Base-by-base conservation (phyloP, 2,329 filamentous ascomycete species). In the Colletotrichum sp. region DNA sequence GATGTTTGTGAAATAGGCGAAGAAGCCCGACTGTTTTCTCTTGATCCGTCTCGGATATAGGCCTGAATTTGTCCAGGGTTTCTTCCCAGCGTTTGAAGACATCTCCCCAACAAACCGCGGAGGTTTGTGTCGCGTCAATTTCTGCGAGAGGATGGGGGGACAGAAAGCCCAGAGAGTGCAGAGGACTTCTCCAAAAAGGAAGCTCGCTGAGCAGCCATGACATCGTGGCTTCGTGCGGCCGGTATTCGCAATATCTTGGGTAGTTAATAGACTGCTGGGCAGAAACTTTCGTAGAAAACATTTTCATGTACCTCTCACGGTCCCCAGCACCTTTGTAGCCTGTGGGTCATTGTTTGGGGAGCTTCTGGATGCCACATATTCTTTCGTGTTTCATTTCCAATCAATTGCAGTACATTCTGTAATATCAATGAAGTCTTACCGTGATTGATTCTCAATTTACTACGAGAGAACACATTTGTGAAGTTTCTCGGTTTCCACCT, bases 391-490 rank as follows among this genome's bases (percentile, higher is more conserved):
- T 49, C 18, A n/a, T n/a, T n/a, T 49, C 0, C 18, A 18, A 49
- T 49, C 39, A 49, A 12, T 49, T 49, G 39, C 39, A 44, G 16
- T 44, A 18, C 16, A 49, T 12, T n/a, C 3, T 49, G 18, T 10
- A 4, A 12, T 10, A 2, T 12, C 18, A 49, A 12, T 12, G 5
- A 12, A 10, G 39, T 49, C 39, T 49, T n/a, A 49, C 39, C 9
- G 8, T 49, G 18, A n/a, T 1, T 0, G 18, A 49, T 49, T 0
- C 9, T 10, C 18, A 49, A n/a, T 0, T n/a, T n/a, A 49, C 9
- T 49, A n/a, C 9, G 6, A n/a, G 1, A 49, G 8, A n/a, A 49
- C 0, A 49, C 39, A 12, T 49, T 49, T 49, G 18, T 10, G 18
- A 49, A n/a, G 39, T 49, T 49, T 49, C 39, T 49, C 18, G 18